Base-by-base conservation (phyloP, 1,284 basidiomycete species). In the Stygiomarasmius scandens region DNA sequence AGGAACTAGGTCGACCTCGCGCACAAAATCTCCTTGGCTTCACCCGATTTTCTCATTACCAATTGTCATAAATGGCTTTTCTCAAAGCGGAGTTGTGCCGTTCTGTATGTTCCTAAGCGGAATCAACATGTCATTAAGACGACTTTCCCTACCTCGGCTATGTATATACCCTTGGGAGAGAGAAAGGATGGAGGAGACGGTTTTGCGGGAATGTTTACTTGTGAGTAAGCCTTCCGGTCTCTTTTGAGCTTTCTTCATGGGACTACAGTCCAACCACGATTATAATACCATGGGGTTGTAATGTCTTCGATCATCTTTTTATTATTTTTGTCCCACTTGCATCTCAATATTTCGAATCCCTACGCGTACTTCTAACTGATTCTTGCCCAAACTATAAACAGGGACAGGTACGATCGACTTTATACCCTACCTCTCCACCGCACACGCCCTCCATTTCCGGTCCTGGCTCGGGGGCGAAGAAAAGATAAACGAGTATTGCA, bases 31-130 rank as follows among this genome's bases (percentile, higher is more conserved):
- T 77, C 76, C 9, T 73, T 78, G 50, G 74, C 77, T 0, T 75
- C 80, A 58, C 89, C 90, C 9, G 93, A 95, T 71, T 94, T 94
- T 68, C 93, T 87, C 84, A 76, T 91, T 19, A 87, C 90, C 16
- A 93, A 93, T 67, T 89, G 86, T 63, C 90, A 94, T 74, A 95
- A 95, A 70, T 95, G 93, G 93, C 73, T 95, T 2, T 85, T 76
- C 62, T 82, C 85, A 4, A 92, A 93, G 68, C 81, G 93, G 6
- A 79, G 83, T 8, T 85, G 82, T 54, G 89, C 92, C 0, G 74
- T 90, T 12, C 74, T 96, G 24, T 96, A 95, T 70, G 87, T 92
- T 2, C 88, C 93, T 0, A 80, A 81, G 63, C 77, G 90, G 47
- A 95, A 95, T 65, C 93, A 95, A 66, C 80, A 87, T 61, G 68